phyloP scores from a whole-genome alignment of 805 yeast species.

The Ogataea populi-albae region DNA sequence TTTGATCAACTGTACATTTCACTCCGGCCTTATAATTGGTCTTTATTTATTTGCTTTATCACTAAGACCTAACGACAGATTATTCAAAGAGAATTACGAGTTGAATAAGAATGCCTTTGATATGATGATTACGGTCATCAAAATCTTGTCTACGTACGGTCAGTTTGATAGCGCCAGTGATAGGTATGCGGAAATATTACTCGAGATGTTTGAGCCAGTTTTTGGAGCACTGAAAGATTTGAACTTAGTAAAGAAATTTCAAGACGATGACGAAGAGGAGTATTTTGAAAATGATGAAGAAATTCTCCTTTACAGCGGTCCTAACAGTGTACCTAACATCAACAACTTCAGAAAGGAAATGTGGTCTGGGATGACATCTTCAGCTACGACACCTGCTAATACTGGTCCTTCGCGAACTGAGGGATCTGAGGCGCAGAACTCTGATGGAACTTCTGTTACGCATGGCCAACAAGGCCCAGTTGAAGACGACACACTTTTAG shows the following conservation, averaged over 20 bases:
- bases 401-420: too few relatives aligned
- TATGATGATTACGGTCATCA: slow-evolving; percentile 16
- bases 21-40: slow-evolving; percentile 38
- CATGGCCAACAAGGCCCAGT: background rate
- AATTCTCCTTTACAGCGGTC: background rate
- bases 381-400: slow-evolving; percentile 1
- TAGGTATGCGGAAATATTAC: slow-evolving; percentile 17
- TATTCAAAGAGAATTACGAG: slow-evolving; percentile 12
- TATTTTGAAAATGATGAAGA: slow-evolving; percentile 3
- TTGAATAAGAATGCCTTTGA: slow-evolving; percentile 12
- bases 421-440: too few relatives aligned
- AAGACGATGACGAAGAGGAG: slow-evolving; percentile 5
- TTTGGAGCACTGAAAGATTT: slow-evolving; percentile 7
- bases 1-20: slow-evolving; percentile 33
- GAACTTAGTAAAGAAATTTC: slow-evolving; percentile 4
- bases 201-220: slow-evolving; percentile 15
- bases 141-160: slow-evolving; percentile 12
- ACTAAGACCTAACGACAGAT: slow-evolving; percentile 6
- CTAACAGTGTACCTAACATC: background rate
- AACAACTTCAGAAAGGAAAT: slow-evolving; percentile 2
- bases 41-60: slow-evolving; percentile 26
- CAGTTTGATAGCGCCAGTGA: slow-evolving; percentile 12
- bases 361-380: slow-evolving; percentile 1
- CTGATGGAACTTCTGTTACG: background rate
- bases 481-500: slow-evolving; percentile 8